A percentile compares a stretch with the other conserved stretches of the same genome.
phyloP scores from a whole-genome alignment of 1,284 basidiomycete species.

The Puccinia hordei region DNA sequence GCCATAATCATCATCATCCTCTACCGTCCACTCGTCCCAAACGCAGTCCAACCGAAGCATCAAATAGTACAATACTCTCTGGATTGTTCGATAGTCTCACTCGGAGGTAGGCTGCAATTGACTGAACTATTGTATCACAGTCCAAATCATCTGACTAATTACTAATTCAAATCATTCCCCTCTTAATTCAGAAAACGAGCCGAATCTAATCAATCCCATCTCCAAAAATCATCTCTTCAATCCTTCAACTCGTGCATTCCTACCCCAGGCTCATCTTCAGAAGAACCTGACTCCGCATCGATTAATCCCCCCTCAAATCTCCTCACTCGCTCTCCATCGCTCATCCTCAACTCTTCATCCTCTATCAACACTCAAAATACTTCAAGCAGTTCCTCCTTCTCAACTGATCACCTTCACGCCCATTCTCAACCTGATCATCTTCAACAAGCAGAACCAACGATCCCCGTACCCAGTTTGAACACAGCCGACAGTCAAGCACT shows the following conservation, averaged over 20 bases:
- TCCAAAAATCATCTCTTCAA: conserved; percentile 4
- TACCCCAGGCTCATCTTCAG: conserved; percentile 1
- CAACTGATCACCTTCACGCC: neutral
- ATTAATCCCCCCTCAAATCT: conserved; percentile 1
- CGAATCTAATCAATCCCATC: conserved; percentile 3
- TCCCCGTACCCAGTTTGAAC: conserved; percentile 26
- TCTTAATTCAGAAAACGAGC: conserved; percentile 11
- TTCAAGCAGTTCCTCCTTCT: conserved; percentile 4
- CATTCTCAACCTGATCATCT: neutral
- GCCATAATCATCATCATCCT: neutral
- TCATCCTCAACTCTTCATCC: conserved; percentile 21
- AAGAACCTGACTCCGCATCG: neutral
- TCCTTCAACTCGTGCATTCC: conserved; percentile 9
- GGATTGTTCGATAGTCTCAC: conserved; percentile 35
- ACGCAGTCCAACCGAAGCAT: conserved; percentile 50
- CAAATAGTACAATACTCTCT: conserved; percentile 14
- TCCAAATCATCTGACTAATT: neutral
- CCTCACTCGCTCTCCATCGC: conserved; percentile 16
- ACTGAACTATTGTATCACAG: neutral
- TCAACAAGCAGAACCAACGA: neutral
- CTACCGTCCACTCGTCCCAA: conserved; percentile 39
- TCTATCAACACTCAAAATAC: conserved; percentile 23
- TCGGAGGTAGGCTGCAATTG: conserved; percentile 39
- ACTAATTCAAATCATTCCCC: too few relatives aligned
- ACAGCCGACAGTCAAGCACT: conserved; percentile 54